phyloP scores from a whole-genome alignment of 768 basidiomycete species.

The Galerina sulciceps region DNA sequence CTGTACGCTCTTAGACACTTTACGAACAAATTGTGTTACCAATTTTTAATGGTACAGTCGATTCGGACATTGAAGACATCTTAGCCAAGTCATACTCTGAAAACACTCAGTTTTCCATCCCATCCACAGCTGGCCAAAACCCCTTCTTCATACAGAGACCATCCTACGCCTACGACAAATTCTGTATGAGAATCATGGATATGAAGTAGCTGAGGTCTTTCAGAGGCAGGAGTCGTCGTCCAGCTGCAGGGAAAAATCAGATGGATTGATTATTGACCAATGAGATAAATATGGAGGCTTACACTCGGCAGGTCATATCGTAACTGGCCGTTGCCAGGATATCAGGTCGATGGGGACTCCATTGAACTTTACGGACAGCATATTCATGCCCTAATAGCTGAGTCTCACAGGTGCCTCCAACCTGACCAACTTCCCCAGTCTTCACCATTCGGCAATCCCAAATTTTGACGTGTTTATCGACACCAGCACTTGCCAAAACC shows the following conservation, averaged over 20 bases:
- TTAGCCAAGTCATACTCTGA: conserved; percentile 46
- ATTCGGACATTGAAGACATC: conserved; percentile 4
- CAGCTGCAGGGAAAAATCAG: conserved; percentile 51
- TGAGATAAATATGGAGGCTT: conserved; percentile 46
- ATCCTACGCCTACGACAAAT: conserved; percentile 89
- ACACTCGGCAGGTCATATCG: conserved; percentile 96
- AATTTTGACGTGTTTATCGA: conserved; percentile 75
- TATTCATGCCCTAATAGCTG: conserved; percentile 87
- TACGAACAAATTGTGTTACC: neutral
- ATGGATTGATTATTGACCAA: no score
- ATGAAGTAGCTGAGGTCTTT: conserved; percentile 57
- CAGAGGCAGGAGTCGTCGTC: conserved; percentile 62
- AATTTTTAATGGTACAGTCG: conserved; percentile 8
- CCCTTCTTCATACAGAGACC: conserved; percentile 92
- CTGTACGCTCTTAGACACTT: no score
- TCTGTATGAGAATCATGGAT: conserved; percentile 92
- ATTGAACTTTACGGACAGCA: conserved; percentile 86
- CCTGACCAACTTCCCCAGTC: conserved; percentile 51
- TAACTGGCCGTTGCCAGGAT: conserved; percentile 58
- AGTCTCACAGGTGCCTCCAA: conserved; percentile 74
- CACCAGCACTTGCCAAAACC: conserved; percentile 76
- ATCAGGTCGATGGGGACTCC: conserved; percentile 81
- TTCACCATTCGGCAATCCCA: conserved; percentile 92
- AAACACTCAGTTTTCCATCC: conserved; percentile 86
- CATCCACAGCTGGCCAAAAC: conserved; percentile 89